Conservation (phyloP, 2,329 filamentous ascomycete genomes). For the Chlorencoelia australis region DNA sequence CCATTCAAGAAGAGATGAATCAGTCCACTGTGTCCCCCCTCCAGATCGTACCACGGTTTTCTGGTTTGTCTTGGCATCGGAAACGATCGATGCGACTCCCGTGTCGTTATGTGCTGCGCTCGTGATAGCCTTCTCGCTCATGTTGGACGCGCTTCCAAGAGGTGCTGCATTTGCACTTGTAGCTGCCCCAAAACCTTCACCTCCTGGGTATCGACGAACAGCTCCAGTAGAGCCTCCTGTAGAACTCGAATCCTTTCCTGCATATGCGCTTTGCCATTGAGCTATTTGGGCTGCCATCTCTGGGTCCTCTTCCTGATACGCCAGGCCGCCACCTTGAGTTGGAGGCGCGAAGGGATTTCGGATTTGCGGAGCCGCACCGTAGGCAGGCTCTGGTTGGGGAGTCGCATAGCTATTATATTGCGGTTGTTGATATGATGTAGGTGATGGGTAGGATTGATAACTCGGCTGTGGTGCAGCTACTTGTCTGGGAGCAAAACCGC, state of each 20-base stretch:
- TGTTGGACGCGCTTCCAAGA: slow-evolving; percentile 47
- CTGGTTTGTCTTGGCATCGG: slow-evolving; percentile 46
- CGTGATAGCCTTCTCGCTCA: slow-evolving; percentile 62
- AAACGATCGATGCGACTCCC: slow-evolving; percentile 32
- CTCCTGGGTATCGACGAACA: slow-evolving; percentile 27
- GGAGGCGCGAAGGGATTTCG: slow-evolving; percentile 72
- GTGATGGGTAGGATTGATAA: slow-evolving; percentile 22
- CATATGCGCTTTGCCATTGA: slow-evolving; percentile 89
- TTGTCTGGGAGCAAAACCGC: slow-evolving; percentile 49
- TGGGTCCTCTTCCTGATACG: slow-evolving; percentile 48
- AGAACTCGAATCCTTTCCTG: slow-evolving; percentile 44
- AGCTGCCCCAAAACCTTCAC: slow-evolving; percentile 34
- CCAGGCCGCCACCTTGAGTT: slow-evolving; percentile 31
- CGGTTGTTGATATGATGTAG: slow-evolving; percentile 18
- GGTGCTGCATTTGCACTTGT: slow-evolving; percentile 37
- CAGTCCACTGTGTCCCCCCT: slow-evolving; percentile 87
- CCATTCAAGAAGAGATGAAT: slow-evolving; percentile 85
- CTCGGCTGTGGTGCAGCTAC: slow-evolving; percentile 34
- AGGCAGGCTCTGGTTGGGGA: slow-evolving; percentile 27
- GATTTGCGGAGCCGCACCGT: slow-evolving; percentile 55
- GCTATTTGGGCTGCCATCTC: slow-evolving; percentile 88
- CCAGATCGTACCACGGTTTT: slow-evolving; percentile 85
- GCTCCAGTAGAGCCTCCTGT: slow-evolving; percentile 22
- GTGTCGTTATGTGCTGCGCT: slow-evolving; percentile 37
- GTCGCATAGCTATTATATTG: slow-evolving; percentile 18